These are phyloP conservation scores for Hortaea sp. DNA, from an alignment of 2,329 filamentous ascomycete genomes.

Conservation along the genomic window DNA sequence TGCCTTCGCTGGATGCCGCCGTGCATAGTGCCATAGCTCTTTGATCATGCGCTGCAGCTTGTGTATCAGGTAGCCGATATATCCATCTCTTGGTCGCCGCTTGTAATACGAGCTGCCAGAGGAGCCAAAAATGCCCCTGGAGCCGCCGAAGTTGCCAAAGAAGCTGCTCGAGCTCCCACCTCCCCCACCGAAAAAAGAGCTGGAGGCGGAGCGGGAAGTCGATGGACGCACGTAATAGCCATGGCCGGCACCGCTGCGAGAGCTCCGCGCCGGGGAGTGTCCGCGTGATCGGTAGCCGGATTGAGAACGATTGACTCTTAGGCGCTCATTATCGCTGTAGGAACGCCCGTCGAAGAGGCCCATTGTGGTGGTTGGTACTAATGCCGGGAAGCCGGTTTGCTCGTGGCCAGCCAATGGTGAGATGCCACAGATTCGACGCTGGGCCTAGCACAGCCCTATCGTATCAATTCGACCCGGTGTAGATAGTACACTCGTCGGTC, in stretches of 20 bases:
- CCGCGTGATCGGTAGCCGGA: slow-evolving; percentile 8
- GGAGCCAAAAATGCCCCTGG: slow-evolving; percentile 20
- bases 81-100: slow-evolving; percentile 65
- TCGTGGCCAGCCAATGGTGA: not conserved
- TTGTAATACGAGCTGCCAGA: slow-evolving; percentile 62
- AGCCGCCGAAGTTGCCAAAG: slow-evolving; percentile 2
- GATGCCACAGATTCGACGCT: not conserved
- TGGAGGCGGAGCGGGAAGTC: slow-evolving; percentile 7
- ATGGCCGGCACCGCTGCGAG: slow-evolving; percentile 2
- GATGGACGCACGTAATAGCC: slow-evolving; percentile 19
- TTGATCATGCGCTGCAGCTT: slow-evolving; percentile 71
- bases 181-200: slow-evolving; percentile 14
- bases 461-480: too few relatives aligned
- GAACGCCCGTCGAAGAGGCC: slow-evolving; percentile 25
- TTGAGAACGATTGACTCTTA: slow-evolving; percentile 4
- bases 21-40: slow-evolving; percentile 71
- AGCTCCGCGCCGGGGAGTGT: slow-evolving; percentile 7
- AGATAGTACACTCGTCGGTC: too few relatives aligned
- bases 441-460: too few relatives aligned
- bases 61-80: slow-evolving; percentile 61
- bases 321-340: slow-evolving; percentile 15
- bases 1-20: slow-evolving; percentile 75
- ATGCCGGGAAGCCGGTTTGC: not conserved
- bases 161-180: not conserved
- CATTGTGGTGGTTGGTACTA: slow-evolving; percentile 11